Evolutionary conservation across 805 yeast species (phyloP), one percentile per base, ranked within the genome.

Genomic region (Candida peoriensis): DNA sequence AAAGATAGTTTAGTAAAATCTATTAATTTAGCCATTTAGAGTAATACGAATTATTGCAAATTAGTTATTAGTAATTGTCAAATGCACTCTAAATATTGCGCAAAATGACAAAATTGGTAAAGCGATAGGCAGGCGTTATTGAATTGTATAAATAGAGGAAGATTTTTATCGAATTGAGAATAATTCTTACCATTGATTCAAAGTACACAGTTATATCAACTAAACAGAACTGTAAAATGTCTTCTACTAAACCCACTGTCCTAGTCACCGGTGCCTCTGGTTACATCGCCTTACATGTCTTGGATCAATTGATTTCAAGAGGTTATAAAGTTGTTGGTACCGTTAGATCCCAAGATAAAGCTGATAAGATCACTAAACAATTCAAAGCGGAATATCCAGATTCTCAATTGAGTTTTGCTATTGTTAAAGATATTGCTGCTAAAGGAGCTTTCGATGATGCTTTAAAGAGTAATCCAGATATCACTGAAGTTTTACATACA

Each of bases 401-500:
- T 35, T 62, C 51, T 19, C 52, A 59, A 23, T 62, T 73, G 40
- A 45, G 55, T 4, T 70, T 68, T 40, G 76, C 61, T 30, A 46
- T 75, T 13, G 73, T 76, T 15, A 49, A 57, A 5, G 81, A 74
- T 43, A 65, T 76, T 32, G 63, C 62, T 8, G 54, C 57, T 11
- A 59, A 49, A n/a, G 62, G 63, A 11, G 74, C 76, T 0, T 72
- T 72, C 40, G 70, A 68, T 36, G 52, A 52, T 7, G 66, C 68
- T 1, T 61, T 76, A 44, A 53, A 66, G 44, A 60, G 58, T 8
- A 67, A 70, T 21, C 69, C 70, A 22, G 79, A 76, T 27, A 68
- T 76, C 37, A 60, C 61, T 10, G 72, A 68, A 22, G 76, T 78
- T 32, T 45, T 77, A 27, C 85, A 78, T 54, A 67, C 79, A 8